Evolutionary conservation across 176 grass and related monocot species (phyloP), one percentile per base, ranked within the genome.

Genomic region (Zoysia pacifica): DNA sequence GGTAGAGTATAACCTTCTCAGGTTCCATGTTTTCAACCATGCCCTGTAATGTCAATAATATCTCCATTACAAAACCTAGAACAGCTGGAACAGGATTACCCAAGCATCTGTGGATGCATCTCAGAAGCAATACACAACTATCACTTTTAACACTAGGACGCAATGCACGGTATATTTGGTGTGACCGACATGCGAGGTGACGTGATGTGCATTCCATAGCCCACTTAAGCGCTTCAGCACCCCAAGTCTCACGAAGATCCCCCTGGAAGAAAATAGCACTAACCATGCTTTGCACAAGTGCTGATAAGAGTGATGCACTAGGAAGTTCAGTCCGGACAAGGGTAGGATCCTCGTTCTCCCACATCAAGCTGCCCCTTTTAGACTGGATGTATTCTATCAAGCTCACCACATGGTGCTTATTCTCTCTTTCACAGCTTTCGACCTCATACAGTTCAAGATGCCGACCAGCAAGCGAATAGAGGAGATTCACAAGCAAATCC

Each of bases 261-360:
- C 95, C 95, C 75, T 98, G 95, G 82, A 98, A 98, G 41, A 98
- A 98, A 73, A 98, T 98, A 10, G 92, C 95, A 90, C 87, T 93
- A 45, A 98, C 95, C 95, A 98, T 98, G 82, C 93, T 94, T 83
- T 94, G 86, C 46, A 98, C 95, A 55, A 98, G 92, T 75, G 95
- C 95, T 45, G 90, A 91, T 55, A 98, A 83, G 7, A 98, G 92
- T 72, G 87, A 87, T 58, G 92, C 84, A 39, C 95, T 98, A 46
- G 92, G 86, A 50, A 94, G 90, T 37, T 94, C 95, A 41, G 83
- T 92, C 20, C 95, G 81, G 14, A 92, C 48, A 50, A 98, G 86
- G 64, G 90, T 89, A 78, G 95, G 95, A 35, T 98, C 95, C 90
- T 98, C 95, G 0, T 94, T 98, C 86, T 98, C 88, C 96, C 96